Evolutionary conservation across 2,329 filamentous ascomycete genomes (phyloP).

Genomic region (Trichoderma sp.): DNA sequence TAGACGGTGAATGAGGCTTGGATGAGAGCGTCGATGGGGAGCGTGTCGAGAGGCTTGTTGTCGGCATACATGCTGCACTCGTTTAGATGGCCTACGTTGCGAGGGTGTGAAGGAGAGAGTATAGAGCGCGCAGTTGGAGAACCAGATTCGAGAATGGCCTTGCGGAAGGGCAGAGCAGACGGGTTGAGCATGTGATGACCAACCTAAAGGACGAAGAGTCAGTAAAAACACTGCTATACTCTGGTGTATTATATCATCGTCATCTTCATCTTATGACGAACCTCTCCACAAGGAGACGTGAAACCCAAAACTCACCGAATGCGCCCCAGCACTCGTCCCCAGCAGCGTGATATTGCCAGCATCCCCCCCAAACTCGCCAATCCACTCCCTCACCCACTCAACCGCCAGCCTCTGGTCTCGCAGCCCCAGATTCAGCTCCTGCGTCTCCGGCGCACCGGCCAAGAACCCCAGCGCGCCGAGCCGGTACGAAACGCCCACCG

Average conservation of each 20-base stretch:
- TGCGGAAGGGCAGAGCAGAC: constrained; percentile 46
- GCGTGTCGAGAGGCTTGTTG: constrained; percentile 35
- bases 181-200: constrained; percentile 63
- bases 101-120: constrained; percentile 50
- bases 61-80: constrained; percentile 16
- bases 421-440: constrained; percentile 61
- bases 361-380: constrained; percentile 59
- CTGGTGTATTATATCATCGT: no score
- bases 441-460: constrained; percentile 49
- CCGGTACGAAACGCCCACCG: constrained; percentile 60
- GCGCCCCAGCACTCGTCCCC: constrained; percentile 60
- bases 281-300: not conserved
- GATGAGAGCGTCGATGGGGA: constrained; percentile 50
- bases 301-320: constrained; percentile 46
- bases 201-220: constrained; percentile 41
- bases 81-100: constrained; percentile 54
- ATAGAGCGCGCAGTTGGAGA: constrained; percentile 54
- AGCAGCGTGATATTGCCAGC: constrained; percentile 55
- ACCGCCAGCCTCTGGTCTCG: constrained; percentile 59
- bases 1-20: constrained; percentile 46
- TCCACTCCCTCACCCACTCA: constrained; percentile 59
- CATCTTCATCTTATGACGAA: not conserved
- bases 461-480: constrained; percentile 68
- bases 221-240: not conserved
- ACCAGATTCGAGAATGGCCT: constrained; percentile 56